phyloP scores from a whole-genome alignment of 345 rosid species.

The Cardamine occulta region DNA sequence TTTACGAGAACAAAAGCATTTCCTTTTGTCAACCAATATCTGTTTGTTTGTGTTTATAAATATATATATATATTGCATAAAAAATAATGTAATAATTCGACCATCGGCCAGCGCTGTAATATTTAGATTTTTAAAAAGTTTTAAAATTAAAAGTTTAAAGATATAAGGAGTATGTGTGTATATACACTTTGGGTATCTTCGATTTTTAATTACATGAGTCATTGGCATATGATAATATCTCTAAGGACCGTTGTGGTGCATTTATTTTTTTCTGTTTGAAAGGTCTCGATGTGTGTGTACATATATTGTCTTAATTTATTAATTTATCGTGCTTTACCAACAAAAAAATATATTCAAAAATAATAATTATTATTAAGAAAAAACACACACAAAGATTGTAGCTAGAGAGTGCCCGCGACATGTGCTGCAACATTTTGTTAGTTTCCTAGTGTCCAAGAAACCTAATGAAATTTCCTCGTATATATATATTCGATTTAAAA shows the following conservation, averaged over 20 bases:
- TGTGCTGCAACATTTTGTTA: slow-evolving; percentile 43
- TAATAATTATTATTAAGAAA: no score
- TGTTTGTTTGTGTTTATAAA: slow-evolving; percentile 14
- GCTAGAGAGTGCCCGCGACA: slow-evolving; percentile 38
- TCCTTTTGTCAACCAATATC: slow-evolving; percentile 36
- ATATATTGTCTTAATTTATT: background rate
- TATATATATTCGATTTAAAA: background rate
- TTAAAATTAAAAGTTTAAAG: background rate
- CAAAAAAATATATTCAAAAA: no score
- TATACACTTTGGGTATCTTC: background rate
- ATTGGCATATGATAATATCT: slow-evolving; percentile 4
- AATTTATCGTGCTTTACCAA: background rate
- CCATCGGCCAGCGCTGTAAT: background rate
- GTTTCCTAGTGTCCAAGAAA: slow-evolving; percentile 33
- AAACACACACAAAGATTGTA: background rate
- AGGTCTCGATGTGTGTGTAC: background rate
- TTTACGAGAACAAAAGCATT: slow-evolving; percentile 19
- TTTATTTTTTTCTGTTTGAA: background rate
- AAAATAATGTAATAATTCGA: background rate
- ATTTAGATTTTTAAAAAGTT: background rate
- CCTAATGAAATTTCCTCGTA: background rate
- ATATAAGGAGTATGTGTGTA: background rate
- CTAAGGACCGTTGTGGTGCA: slow-evolving; percentile 20
- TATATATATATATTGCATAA: background rate
- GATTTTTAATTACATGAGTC: slow-evolving; percentile 17